A percentile compares a stretch with the other conserved stretches of the same genome.
Evolutionary conservation across 2,329 filamentous ascomycete species (phyloP).

Genomic region (Incumbomyces delicatus): DNA sequence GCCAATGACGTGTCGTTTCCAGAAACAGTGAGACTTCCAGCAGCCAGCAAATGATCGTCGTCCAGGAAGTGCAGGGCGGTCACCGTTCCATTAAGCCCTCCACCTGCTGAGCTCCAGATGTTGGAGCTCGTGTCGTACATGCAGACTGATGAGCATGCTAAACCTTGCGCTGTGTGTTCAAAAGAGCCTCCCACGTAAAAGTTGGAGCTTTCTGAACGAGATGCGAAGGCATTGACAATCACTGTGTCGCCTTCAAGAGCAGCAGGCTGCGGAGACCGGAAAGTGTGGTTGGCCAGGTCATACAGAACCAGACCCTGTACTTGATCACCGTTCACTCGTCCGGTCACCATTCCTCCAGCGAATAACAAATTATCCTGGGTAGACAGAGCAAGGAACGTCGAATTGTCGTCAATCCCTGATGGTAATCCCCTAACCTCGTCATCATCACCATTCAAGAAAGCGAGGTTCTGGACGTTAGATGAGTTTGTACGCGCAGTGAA

Average conservation of each 20-base stretch:
- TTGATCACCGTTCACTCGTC: constrained; percentile 51
- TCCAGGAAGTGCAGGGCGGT: constrained; percentile 67
- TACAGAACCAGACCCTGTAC: constrained; percentile 72
- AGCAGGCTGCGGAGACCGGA: constrained; percentile 60
- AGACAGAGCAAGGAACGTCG: constrained; percentile 64
- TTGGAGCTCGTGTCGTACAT: constrained; percentile 59
- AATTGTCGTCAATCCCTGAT: constrained; percentile 56
- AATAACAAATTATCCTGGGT: constrained; percentile 60
- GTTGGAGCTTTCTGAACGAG: constrained; percentile 59
- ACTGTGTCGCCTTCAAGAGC: constrained; percentile 60
- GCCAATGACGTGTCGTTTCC: constrained; percentile 59
- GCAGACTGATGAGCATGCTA: constrained; percentile 76
- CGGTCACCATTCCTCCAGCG: constrained; percentile 71
- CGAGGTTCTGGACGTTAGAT: constrained; percentile 65
- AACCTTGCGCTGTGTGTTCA: constrained; percentile 60
- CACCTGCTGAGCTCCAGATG: constrained; percentile 74
- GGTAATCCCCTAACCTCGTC: constrained; percentile 61
- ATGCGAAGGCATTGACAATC: constrained; percentile 65
- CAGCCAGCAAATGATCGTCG: constrained; percentile 61
- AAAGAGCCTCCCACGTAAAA: constrained; percentile 85
- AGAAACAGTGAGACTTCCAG: constrained; percentile 63
- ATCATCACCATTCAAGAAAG: constrained; percentile 70
- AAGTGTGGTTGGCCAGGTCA: constrained; percentile 57
- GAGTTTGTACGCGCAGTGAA: constrained; percentile 66
- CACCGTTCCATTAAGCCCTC: constrained; percentile 60